A percentile compares a stretch with the other conserved stretches of the same genome.
phyloP scores from a whole-genome alignment of 176 grass and related monocot species.

The Lolium rigidum region DNA sequence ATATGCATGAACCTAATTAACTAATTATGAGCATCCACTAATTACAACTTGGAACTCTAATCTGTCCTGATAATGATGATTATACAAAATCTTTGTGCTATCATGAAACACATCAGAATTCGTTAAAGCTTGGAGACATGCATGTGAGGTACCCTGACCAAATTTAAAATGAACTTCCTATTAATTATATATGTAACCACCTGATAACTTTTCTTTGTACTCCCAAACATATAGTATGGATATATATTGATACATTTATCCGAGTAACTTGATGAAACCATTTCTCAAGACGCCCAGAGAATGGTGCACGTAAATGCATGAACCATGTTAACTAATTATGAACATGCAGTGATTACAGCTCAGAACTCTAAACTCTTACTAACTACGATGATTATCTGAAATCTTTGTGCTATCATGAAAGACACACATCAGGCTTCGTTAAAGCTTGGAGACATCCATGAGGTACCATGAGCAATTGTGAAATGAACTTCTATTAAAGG shows the following conservation, averaged over 20 bases:
- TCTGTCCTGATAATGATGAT: slow-evolving; percentile 40
- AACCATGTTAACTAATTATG: background rate
- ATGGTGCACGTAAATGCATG: background rate
- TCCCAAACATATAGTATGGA: no score
- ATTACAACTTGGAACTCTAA: slow-evolving; percentile 1
- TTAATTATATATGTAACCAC: no score
- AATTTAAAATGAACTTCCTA: no score
- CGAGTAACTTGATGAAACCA: background rate
- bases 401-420: slow-evolving; percentile 41
- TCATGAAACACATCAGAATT: slow-evolving; percentile 37
- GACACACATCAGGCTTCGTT: slow-evolving; percentile 21
- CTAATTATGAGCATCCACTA: background rate
- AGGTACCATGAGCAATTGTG: background rate
- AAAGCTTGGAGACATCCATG: slow-evolving; percentile 33
- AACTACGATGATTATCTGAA: slow-evolving; percentile 37
- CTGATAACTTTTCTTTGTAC: no score
- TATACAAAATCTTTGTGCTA: slow-evolving; percentile 36
- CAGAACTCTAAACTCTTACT: slow-evolving; percentile 17
- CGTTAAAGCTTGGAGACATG: slow-evolving; percentile 25
- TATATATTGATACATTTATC: no score
- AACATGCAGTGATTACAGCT: background rate
- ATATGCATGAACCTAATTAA: slow-evolving; percentile 7
- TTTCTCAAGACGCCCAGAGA: background rate
- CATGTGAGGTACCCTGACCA: background rate
- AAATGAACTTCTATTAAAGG: background rate